Evolutionary conservation across 805 yeast genomes (phyloP), one percentile per base, ranked within the genome.

Genomic region (Barnettozyma siamensis): DNA sequence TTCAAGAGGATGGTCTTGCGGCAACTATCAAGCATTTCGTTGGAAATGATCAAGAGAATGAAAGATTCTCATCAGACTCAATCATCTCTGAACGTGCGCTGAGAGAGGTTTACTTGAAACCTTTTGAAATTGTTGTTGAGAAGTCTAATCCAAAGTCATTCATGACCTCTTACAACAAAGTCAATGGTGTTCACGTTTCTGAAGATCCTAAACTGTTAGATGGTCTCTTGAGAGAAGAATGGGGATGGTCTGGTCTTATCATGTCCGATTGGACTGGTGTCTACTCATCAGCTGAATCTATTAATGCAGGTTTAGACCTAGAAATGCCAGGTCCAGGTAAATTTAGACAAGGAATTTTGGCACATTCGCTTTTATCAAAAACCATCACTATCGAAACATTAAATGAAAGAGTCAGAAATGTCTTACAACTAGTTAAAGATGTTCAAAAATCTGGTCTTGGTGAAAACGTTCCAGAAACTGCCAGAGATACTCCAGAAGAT

Each of bases 181-280:
- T 79, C 46, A 79, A 79, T 53, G 84, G 83, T 16, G 67, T 48
- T 3, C 84, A 78, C 55, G 75, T 60, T 38, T 64, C 75, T 21
- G 72, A 78, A 46, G 55, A 63, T 37, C 59, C 58, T 39, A 48
- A 53, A 18, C 51, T 77, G 24, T 53, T 77, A 31, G 58, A 66
- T 6, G 70, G 70, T 30, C 59, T 76, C 21, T 58, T 78, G 46
- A 59, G 81, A 39, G 51, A 64, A 5, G 83, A 78, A 54, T 78
- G 82, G 82, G 65, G 65, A 2, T 78, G 67, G 60, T 58, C 70
- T 3, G 84, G 84, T 24, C 50, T 68, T 38, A 57, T 70, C 16
- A 75, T 78, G 78, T 70, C 78, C 16, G 85, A 78, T 58, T 78
- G 83, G 84, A 69, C 57, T 47, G 85, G 84, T n/a, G 66, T 69